phyloP scores from a whole-genome alignment of 805 yeast genomes.

The Metschnikowia anglica region DNA sequence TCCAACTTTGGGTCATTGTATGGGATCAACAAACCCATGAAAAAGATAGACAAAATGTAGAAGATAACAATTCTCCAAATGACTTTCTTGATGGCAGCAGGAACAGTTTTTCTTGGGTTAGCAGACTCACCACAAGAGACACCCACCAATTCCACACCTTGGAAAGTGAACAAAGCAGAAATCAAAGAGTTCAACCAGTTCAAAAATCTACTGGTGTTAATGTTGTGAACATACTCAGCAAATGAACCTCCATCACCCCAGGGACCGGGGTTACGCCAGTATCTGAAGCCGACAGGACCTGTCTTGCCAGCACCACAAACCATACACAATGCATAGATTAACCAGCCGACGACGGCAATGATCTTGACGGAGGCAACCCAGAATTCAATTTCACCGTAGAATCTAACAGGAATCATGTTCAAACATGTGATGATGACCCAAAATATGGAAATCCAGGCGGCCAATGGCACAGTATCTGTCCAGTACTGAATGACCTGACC shows the following conservation, averaged over 20 bases:
- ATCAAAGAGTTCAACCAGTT: slow-evolving; percentile 71
- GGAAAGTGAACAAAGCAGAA: slow-evolving; percentile 77
- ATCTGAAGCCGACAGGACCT: slow-evolving; percentile 76
- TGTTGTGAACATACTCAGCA: slow-evolving; percentile 34
- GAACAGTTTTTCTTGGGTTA: slow-evolving; percentile 68
- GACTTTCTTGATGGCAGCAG: slow-evolving; percentile 70
- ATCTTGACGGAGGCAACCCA: slow-evolving; percentile 71
- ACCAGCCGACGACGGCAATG: slow-evolving; percentile 67
- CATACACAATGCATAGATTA: slow-evolving; percentile 64
- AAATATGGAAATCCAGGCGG: slow-evolving; percentile 71
- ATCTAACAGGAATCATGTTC: slow-evolving; percentile 66
- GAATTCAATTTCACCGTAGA: slow-evolving; percentile 73
- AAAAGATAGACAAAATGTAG: slow-evolving; percentile 63
- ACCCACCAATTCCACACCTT: slow-evolving; percentile 77
- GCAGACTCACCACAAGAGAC: slow-evolving; percentile 72
- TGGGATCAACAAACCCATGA: slow-evolving; percentile 71
- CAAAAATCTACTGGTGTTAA: slow-evolving; percentile 56
- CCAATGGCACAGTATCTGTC: slow-evolving; percentile 68
- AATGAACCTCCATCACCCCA: slow-evolving; percentile 63
- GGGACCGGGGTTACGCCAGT: slow-evolving; percentile 79
- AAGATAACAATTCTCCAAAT: slow-evolving; percentile 63
- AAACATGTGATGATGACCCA: slow-evolving; percentile 52
- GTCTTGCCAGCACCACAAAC: slow-evolving; percentile 71
- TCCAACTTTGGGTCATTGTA: slow-evolving; percentile 56
- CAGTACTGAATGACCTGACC: slow-evolving; percentile 63